A percentile compares a stretch with the other conserved stretches of the same genome.
Evolutionary conservation across 2,329 filamentous ascomycete species (phyloP).

Genomic region (Ophiostoma triangulosporum): DNA sequence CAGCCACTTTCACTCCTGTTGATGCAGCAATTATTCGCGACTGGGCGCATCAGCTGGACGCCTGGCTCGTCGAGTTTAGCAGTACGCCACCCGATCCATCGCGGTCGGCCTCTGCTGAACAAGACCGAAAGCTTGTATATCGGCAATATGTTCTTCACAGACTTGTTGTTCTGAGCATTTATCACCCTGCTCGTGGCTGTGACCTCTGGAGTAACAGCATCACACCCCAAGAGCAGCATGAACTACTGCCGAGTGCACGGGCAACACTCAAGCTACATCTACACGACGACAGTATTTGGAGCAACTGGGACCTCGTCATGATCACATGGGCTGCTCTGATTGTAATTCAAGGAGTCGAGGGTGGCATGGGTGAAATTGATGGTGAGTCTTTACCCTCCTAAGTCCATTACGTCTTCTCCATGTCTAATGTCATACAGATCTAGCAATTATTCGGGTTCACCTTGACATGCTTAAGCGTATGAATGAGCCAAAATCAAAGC

Average conservation of each 20-base stretch:
- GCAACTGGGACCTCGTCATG: constrained; percentile 14
- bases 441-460: constrained; percentile 11
- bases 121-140: constrained; percentile 8
- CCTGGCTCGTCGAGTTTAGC: constrained; percentile 12
- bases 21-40: constrained; percentile 13
- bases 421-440: constrained; percentile 3
- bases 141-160: constrained; percentile 14
- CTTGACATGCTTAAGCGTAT: constrained; percentile 8
- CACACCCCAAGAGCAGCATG: constrained; percentile 12
- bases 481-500: constrained; percentile 4
- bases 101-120: neutral
- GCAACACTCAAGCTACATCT: constrained; percentile 12
- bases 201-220: constrained; percentile 10
- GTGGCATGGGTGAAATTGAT: constrained; percentile 9
- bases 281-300: constrained; percentile 12
- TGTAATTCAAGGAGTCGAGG: constrained; percentile 11
- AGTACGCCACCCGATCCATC: neutral
- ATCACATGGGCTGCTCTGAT: constrained; percentile 13
- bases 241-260: constrained; percentile 11
- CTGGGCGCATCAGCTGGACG: constrained; percentile 13
- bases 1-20: constrained; percentile 6
- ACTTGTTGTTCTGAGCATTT: constrained; percentile 11
- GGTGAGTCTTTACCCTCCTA: neutral
- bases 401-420: too few relatives aligned
- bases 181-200: constrained; percentile 13